phyloP scores from a whole-genome alignment of 768 basidiomycete genomes.

The Boletellus ananas region DNA sequence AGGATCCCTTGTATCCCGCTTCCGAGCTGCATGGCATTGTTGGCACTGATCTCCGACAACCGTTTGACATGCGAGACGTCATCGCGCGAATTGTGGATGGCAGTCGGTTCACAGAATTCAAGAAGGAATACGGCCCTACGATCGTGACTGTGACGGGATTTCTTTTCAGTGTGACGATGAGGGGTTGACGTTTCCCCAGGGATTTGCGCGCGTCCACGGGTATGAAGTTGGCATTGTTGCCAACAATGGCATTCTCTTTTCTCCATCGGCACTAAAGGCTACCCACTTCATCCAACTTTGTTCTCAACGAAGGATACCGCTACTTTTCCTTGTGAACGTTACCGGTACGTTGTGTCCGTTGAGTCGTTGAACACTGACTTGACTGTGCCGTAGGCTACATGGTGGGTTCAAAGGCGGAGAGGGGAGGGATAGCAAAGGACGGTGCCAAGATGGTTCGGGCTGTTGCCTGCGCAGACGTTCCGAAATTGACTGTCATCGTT shows the following conservation, averaged over 20 bases:
- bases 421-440: constrained; percentile 92
- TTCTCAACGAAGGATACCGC: constrained; percentile 83
- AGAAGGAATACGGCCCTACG: constrained; percentile 90
- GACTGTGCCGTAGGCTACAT: constrained; percentile 63
- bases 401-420: constrained; percentile 95
- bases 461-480: constrained; percentile 90
- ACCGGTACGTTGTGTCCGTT: constrained; percentile 48
- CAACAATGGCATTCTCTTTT: constrained; percentile 94
- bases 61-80: constrained; percentile 92
- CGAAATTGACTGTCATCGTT: constrained; percentile 89
- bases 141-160: constrained; percentile 69
- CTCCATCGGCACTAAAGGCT: constrained; percentile 89
- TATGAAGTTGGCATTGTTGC: constrained; percentile 89
- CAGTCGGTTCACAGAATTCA: constrained; percentile 90
- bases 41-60: constrained; percentile 81
- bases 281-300: constrained; percentile 95
- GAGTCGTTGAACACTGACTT: neutral
- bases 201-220: constrained; percentile 86
- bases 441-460: constrained; percentile 96
- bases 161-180: neutral
- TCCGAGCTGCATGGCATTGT: constrained; percentile 89
- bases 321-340: constrained; percentile 95
- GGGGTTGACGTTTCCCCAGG: constrained; percentile 39
- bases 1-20: constrained; percentile 74
- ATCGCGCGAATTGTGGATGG: constrained; percentile 91